Percentiles rank a stretch among this genome's conserved stretches.
Conservation (phyloP, 495 filamentous ascomycete genomes). For the Aspergillus mulundensis region DNA sequence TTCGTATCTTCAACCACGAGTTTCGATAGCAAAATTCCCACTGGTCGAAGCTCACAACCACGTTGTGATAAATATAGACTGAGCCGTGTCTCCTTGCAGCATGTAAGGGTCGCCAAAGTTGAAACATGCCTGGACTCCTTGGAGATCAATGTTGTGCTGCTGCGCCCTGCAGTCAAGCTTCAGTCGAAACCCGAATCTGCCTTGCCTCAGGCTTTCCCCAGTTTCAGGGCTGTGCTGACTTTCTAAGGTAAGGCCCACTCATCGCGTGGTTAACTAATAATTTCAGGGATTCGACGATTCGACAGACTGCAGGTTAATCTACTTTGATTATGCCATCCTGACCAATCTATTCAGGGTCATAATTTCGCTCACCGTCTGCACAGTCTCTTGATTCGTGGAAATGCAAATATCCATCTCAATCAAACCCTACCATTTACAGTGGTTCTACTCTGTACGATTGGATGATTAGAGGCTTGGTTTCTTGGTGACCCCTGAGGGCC, state of each 20-base stretch:
- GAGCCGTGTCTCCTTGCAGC: background rate
- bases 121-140: conserved; percentile 9
- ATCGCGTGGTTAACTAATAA: background rate
- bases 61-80: background rate
- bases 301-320: background rate
- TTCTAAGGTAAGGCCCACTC: background rate
- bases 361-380: background rate
- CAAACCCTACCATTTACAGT: background rate
- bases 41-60: conserved; percentile 1
- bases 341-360: background rate
- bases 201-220: conserved; percentile 11
- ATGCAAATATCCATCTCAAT: background rate
- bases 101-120: conserved; percentile 8
- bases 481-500: too few species aligned
- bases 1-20: background rate
- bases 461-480: too few species aligned
- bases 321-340: background rate
- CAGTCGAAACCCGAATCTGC: conserved; percentile 11
- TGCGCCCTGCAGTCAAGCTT: conserved; percentile 18
- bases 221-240: conserved; percentile 3
- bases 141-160: conserved; percentile 3
- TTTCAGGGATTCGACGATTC: background rate
- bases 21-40: background rate
- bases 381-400: background rate
- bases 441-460: background rate